phyloP scores from a whole-genome alignment of 73 alveolate genomes.

The Tetrahymena elliotti region DNA sequence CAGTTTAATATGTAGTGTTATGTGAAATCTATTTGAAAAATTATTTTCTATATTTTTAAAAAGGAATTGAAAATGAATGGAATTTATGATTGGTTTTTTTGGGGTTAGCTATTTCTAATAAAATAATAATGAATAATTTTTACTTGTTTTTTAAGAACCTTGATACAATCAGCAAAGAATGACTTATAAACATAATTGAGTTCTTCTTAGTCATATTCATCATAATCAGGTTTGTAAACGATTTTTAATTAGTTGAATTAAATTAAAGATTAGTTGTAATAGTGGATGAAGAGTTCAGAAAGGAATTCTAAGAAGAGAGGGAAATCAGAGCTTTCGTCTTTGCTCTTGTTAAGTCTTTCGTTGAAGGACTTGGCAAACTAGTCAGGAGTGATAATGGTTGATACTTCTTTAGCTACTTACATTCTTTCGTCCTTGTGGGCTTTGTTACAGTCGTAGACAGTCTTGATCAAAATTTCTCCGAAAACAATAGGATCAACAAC shows the following conservation, averaged over 20 bases:
- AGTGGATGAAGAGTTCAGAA: not conserved
- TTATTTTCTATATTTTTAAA: too few relatives aligned
- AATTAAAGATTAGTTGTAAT: not conserved
- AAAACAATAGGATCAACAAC: not conserved
- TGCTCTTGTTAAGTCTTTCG: not conserved
- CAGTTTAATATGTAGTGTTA: not conserved
- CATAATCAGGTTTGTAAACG: not conserved
- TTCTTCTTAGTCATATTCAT: not conserved
- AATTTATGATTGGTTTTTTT: too few relatives aligned
- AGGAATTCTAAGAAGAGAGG: not conserved
- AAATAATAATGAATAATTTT: not conserved
- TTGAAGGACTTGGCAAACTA: not conserved
- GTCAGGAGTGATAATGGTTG: not conserved
- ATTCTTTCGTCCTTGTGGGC: not conserved
- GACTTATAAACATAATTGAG: not conserved
- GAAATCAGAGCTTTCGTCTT: not conserved
- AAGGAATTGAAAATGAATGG: too few relatives aligned
- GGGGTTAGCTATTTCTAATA: not conserved
- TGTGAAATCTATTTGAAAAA: too few relatives aligned
- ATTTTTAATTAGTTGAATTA: not conserved
- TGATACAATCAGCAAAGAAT: not conserved
- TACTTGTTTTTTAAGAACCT: not conserved
- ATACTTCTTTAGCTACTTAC: not conserved
- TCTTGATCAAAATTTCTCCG: not conserved
- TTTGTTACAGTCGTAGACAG: not conserved